These are phyloP conservation scores for Lichenothelia convexa DNA, from an alignment of 495 filamentous ascomycete species.

Conservation along the genomic window DNA sequence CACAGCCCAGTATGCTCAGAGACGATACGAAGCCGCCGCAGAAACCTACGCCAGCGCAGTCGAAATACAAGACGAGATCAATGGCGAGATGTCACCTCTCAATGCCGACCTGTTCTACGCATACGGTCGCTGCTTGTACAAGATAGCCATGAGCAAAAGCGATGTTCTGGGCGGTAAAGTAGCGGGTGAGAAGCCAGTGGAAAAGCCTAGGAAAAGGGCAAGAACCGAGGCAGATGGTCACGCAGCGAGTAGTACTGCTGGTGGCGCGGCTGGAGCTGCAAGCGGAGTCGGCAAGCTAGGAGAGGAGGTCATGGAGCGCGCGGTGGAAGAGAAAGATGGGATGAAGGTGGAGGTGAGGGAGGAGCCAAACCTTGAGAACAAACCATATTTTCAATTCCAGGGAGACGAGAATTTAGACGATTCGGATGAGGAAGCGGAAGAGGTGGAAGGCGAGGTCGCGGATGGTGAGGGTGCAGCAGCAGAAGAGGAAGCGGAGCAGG, in stretches of 20 bases:
- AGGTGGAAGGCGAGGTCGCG: slow-evolving; percentile 28
- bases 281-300: slow-evolving; percentile 17
- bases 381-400: slow-evolving; percentile 75
- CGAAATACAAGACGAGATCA: slow-evolving; percentile 74
- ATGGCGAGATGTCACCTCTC: slow-evolving; percentile 74
- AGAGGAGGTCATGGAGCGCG: slow-evolving; percentile 28
- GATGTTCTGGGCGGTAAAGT: slow-evolving; percentile 81
- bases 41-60: slow-evolving; percentile 78
- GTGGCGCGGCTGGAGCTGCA: slow-evolving; percentile 10
- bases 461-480: slow-evolving; percentile 17
- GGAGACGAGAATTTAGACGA: slow-evolving; percentile 80
- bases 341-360: slow-evolving; percentile 23
- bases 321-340: slow-evolving; percentile 21
- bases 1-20: slow-evolving; percentile 57
- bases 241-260: slow-evolving; percentile 2
- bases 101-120: slow-evolving; percentile 87
- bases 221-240: slow-evolving; percentile 7
- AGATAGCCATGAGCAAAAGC: slow-evolving; percentile 81
- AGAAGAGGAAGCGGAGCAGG: slow-evolving; percentile 49
- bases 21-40: slow-evolving; percentile 65
- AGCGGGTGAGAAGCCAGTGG: slow-evolving; percentile 36
- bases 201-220: slow-evolving; percentile 12
- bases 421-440: slow-evolving; percentile 57
- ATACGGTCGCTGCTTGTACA: slow-evolving; percentile 84
- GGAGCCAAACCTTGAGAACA: slow-evolving; percentile 28